Evolutionary conservation across 2,329 filamentous ascomycete species (phyloP).

Genomic region (Xylaria sp.): DNA sequence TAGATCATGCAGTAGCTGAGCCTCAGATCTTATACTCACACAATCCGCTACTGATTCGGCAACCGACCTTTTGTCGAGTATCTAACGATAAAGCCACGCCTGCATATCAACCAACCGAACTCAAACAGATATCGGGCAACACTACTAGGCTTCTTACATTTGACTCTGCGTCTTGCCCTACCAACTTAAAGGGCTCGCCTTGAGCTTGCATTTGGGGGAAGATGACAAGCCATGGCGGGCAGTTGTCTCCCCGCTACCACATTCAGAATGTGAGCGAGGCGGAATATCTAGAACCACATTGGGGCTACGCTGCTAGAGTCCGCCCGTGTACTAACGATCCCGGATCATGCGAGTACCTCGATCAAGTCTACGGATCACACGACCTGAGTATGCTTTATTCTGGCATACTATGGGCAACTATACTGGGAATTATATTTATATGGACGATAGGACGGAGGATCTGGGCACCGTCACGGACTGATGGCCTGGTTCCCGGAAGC

Average conservation of each 20-base stretch:
- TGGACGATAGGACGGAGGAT: slow-evolving; percentile 47
- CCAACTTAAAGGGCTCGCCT: background rate
- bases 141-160: background rate
- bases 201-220: background rate
- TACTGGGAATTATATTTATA: slow-evolving; percentile 50
- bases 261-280: slow-evolving; percentile 54
- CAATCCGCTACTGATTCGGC: background rate
- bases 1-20: background rate
- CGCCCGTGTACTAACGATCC: slow-evolving; percentile 63
- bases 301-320: slow-evolving; percentile 60
- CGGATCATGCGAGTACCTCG: slow-evolving; percentile 63
- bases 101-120: background rate
- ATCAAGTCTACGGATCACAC: slow-evolving; percentile 56
- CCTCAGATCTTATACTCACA: background rate
- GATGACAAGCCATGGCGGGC: slow-evolving; percentile 33
- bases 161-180: background rate
- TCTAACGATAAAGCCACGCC: background rate
- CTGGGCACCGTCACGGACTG: background rate
- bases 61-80: background rate
- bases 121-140: background rate
- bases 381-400: slow-evolving; percentile 57
- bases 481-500: background rate
- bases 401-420: slow-evolving; percentile 56
- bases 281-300: slow-evolving; percentile 51
- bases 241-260: slow-evolving; percentile 45